Evolutionary conservation across 140 eudicot genomes (phyloP), one percentile per base, ranked within the genome.

Genomic region (Anethum foeniculum): DNA sequence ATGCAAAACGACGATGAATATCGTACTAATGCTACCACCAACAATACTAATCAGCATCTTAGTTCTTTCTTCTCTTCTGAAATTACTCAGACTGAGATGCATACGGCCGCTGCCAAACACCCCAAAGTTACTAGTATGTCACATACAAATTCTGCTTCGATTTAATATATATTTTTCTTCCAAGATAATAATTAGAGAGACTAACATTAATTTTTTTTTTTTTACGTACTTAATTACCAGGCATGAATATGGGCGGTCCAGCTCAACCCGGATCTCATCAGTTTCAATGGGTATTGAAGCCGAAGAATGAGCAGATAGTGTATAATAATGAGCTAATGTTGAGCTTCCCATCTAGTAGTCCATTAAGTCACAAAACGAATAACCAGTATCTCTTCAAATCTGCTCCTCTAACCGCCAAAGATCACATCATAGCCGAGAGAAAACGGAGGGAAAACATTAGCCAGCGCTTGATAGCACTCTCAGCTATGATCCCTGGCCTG

Each of bases 401-500:
- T 39, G 49, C 56, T 43, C 60, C 56, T 14, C n/a, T 36, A 3
- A 36, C 58, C 1, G 52, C 79, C 19, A 71, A 83, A 58, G 85
- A 78, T 83, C 85, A 83, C 32, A 79, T 83, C 56, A 46, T 83
- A 14, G 86, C 83, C 23, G 86, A 83, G 68, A 83, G 86, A 39
- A 83, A 72, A 79, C 47, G 86, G 15, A 58, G 86, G 14, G 86
- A 83, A 60, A 52, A 78, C n/a, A 81, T 83, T 41, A 60, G 79
- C 67, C 80, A 56, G 64, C 71, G 52, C 41, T 83, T 83, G 54
- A 79, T 83, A 11, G 75, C 86, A 56, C 83, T 83, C 32, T 83
- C 86, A 36, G 82, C 86, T 74, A 72, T 83, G 6, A 62, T 83
- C 27, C 86, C 86, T 15, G 86, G 86, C 68, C 83, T 83, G 49